A percentile compares a stretch with the other conserved stretches of the same genome.
These are phyloP conservation scores for Botrytis sinoallii DNA, from an alignment of 2,329 filamentous ascomycete genomes.

Conservation along the genomic window DNA sequence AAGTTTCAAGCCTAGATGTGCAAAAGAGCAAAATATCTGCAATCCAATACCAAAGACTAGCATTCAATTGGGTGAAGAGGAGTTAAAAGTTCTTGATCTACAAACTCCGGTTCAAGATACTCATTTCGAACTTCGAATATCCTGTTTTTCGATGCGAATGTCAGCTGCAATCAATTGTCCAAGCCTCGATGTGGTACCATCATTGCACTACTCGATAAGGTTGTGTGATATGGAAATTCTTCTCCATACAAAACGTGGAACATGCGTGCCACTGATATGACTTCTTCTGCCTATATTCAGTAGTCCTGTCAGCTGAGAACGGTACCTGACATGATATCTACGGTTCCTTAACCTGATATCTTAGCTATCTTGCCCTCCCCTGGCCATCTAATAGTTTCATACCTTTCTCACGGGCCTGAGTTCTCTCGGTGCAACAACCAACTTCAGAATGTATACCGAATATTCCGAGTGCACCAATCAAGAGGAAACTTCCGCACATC, in stretches of 20 bases:
- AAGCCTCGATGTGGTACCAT: not conserved
- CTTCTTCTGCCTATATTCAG: not conserved
- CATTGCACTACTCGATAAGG: not conserved
- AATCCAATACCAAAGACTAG: not conserved
- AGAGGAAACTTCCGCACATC: not conserved
- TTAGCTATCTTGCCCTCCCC: not conserved
- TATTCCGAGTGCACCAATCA: not conserved
- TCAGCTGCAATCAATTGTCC: not conserved
- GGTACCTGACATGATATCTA: slow-evolving; percentile 14
- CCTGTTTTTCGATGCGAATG: not conserved
- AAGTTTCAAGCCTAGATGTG: not conserved
- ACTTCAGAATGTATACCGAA: not conserved
- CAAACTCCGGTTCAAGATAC: not conserved
- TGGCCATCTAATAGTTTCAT: not conserved
- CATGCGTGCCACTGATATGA: slow-evolving; percentile 5
- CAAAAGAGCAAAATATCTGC: not conserved
- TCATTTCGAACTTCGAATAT: not conserved
- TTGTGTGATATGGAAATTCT: not conserved
- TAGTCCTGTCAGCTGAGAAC: slow-evolving; percentile 12
- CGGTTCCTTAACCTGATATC: not conserved
- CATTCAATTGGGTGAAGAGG: not conserved
- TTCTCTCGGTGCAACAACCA: not conserved
- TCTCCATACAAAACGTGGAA: slow-evolving; percentile 4
- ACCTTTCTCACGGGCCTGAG: not conserved
- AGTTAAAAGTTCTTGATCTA: not conserved